Evolutionary conservation across 1,139 yeast genomes (phyloP).

Genomic region (Arxiozyma heterogenica): DNA sequence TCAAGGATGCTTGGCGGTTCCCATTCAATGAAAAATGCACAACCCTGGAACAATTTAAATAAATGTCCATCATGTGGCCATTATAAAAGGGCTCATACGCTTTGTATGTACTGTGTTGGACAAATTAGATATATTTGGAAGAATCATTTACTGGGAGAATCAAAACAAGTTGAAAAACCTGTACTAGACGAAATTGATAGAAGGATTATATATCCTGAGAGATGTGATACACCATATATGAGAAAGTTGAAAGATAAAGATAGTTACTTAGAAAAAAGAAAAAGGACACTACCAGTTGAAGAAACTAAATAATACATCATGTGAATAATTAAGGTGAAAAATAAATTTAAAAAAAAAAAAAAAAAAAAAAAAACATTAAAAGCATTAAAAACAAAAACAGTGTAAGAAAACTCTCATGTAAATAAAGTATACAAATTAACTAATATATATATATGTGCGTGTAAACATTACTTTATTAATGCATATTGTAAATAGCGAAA

Average conservation of each 20-base stretch:
- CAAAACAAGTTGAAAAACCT: slow-evolving; percentile 22
- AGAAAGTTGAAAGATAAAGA: slow-evolving; percentile 44
- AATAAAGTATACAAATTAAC: neutral
- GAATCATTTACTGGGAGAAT: slow-evolving; percentile 18
- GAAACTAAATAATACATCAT: neutral
- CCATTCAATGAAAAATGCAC: slow-evolving; percentile 39
- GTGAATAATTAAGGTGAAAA: neutral
- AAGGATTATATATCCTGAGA: slow-evolving; percentile 68
- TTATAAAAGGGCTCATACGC: slow-evolving; percentile 76
- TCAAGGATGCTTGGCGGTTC: slow-evolving; percentile 63
- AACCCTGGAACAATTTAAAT: slow-evolving; percentile 65
- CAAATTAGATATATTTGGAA: slow-evolving; percentile 73
- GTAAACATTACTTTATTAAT: too few relatives aligned
- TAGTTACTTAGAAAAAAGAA: slow-evolving; percentile 58
- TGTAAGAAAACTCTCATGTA: neutral
- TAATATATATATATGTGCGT: neutral
- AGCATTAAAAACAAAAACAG: too few relatives aligned
- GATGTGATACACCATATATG: slow-evolving; percentile 44
- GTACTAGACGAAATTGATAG: slow-evolving; percentile 52
- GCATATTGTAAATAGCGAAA: neutral
- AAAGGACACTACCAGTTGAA: slow-evolving; percentile 40
- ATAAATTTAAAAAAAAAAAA: neutral
- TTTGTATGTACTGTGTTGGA: slow-evolving; percentile 87
- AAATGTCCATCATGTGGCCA: slow-evolving; percentile 96
- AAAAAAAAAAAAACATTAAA: neutral